Evolutionary conservation across 768 basidiomycete species (phyloP).

Genomic region (Rhodocollybia butyracea): DNA sequence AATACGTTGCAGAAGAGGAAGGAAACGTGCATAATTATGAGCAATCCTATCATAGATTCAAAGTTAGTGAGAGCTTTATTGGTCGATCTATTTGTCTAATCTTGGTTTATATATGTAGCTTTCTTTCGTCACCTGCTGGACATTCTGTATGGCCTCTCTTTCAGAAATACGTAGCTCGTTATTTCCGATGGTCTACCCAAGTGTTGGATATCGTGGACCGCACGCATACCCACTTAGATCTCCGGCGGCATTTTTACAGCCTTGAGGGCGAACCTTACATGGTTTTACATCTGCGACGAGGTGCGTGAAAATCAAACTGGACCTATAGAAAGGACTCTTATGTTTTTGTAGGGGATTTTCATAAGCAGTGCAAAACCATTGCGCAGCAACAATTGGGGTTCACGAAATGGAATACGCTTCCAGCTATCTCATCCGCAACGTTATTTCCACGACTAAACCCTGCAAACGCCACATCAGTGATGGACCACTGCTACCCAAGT

Average conservation of each 20-base stretch:
- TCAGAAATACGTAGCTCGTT: constrained; percentile 31
- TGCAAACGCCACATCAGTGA: constrained; percentile 30
- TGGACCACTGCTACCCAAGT: constrained; percentile 43
- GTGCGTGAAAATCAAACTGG: constrained; percentile 15
- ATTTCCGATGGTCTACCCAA: constrained; percentile 40
- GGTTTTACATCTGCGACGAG: constrained; percentile 45
- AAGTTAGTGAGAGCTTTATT: constrained; percentile 23
- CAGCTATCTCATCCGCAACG: constrained; percentile 26
- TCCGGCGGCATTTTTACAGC: constrained; percentile 21
- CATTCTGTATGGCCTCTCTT: constrained; percentile 40
- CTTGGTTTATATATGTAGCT: constrained; percentile 21
- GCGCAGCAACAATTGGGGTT: constrained; percentile 32
- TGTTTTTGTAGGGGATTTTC: constrained; percentile 35
- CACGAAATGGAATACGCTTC: constrained; percentile 49
- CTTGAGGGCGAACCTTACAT: constrained; percentile 36
- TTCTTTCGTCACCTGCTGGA: constrained; percentile 35
- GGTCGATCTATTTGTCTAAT: neutral
- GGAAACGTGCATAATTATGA: constrained; percentile 40
- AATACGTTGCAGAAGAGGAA: constrained; percentile 25
- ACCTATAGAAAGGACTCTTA: neutral
- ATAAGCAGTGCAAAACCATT: constrained; percentile 36
- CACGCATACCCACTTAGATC: constrained; percentile 28
- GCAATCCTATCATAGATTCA: constrained; percentile 44
- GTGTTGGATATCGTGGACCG: constrained; percentile 32
- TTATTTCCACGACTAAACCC: constrained; percentile 34